Base-by-base conservation (phyloP, 2,329 filamentous ascomycete species). In the Fusarium duplospermum region DNA sequence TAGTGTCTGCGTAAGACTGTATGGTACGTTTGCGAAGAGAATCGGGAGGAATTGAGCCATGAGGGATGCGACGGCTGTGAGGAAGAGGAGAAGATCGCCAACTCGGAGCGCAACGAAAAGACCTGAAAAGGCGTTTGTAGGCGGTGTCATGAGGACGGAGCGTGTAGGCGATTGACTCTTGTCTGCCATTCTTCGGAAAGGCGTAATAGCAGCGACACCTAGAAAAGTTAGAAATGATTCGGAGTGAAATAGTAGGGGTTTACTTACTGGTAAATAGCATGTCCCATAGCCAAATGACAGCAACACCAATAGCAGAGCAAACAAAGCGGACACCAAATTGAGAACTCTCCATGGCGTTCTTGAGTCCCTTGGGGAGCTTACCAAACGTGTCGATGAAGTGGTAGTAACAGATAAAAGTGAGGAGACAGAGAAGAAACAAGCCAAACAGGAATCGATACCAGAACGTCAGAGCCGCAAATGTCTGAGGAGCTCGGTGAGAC, bases 1-100 rank as follows among this genome's bases (percentile, higher is more conserved):
- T 31, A 79, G 77, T 2, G 81, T 82, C 56, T 85, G 83, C 0
- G 83, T 82, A 4, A 83, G 80, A 62, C 81, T 85, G 78, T 85
- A 87, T 0, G 86, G 84, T 4, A 88, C 81, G 71, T 87, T 88
- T 76, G 85, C 82, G 2, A 89, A 81, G 1, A 86, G 78, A 13
- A 88, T 79, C 0, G 86, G 87, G 6, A 89, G 81, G 47, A 87
- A 83, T 59, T 88, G 85, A 6, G 86, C 81, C 2, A 87, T 78
- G 16, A 88, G 80, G 1, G 85, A 80, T 11, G 84, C 83, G 18
- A 83, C 77, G 0, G 84, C 82, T 5, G 84, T 82, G 18, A 82
- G 66, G 40, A 83, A 79, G 4, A 87, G 81, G 47, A 86, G 84
- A 18, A 79, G 60, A 36, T 88, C 83, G 11, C 78, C 71, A 79